phyloP scores from a whole-genome alignment of 805 yeast genomes.

The Cyberlindnera xylosilytica region DNA sequence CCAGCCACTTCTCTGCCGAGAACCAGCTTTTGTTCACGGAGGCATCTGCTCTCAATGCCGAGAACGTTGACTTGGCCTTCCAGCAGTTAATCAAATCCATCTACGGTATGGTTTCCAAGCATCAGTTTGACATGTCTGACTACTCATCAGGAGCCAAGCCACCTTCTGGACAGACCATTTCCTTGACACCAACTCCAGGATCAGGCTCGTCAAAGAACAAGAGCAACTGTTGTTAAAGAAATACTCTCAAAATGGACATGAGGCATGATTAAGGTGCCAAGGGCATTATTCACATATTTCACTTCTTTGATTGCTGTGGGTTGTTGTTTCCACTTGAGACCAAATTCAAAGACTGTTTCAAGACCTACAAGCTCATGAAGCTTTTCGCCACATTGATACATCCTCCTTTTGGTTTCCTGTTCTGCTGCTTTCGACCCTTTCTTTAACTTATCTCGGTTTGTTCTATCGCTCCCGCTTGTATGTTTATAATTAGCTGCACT shows the following conservation, averaged over 20 bases:
- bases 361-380: too few species aligned
- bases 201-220: conserved; percentile 56
- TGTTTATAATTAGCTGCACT: background rate
- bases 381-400: too few species aligned
- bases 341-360: too few species aligned
- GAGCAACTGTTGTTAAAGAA: conserved; percentile 63
- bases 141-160: conserved; percentile 55
- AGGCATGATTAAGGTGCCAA: background rate
- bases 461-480: too few species aligned
- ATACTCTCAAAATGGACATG: conserved; percentile 1
- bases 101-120: conserved; percentile 91
- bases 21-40: conserved; percentile 91
- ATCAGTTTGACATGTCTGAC: conserved; percentile 86
- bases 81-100: conserved; percentile 90
- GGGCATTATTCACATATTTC: too few species aligned
- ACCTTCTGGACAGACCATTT: conserved; percentile 84
- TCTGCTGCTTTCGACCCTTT: background rate
- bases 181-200: conserved; percentile 90
- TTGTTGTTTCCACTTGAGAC: too few species aligned
- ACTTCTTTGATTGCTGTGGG: too few species aligned
- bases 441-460: too few species aligned
- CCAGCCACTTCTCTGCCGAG: conserved; percentile 89
- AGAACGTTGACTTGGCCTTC: conserved; percentile 93
- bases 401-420: background rate
- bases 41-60: conserved; percentile 91